Base-by-base conservation (phyloP, 2,329 filamentous ascomycete species). In the Didymella segeticola region DNA sequence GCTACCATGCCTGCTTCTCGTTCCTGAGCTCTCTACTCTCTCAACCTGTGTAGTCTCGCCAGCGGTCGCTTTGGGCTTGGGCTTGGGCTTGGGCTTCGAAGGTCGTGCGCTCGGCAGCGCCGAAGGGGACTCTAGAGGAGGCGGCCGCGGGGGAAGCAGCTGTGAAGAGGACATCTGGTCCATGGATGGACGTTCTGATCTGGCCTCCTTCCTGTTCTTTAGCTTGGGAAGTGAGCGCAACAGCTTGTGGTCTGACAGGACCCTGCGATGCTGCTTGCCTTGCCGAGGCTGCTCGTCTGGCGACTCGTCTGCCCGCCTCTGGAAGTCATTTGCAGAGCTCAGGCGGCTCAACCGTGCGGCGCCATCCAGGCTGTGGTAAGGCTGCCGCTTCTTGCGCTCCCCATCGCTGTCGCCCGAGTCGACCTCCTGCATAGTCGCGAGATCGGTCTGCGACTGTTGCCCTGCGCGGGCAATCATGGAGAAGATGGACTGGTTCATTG, bases 401-500 rank as follows among this genome's bases (percentile, higher is more conserved):
- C 76, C 82, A 41, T 90, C 89, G 60, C 92, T 92, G 64, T 93
- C 91, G 64, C 90, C 95, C 33, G 89, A 74, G 50, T 78, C 92
- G 14, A 70, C 67, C 61, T 89, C 89, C 68, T 92, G 89, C 73
- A 95, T 93, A 54, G 89, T 84, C 73, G 90, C 88, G 69, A 96
- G 92, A 75, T 96, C 89, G 45, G 89, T 87, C 54, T 86, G 86
- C 25, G 91, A 93, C 55, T 86, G 86, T 30, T 91, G 92, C 6
- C 92, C 91, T 30, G 91, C 91, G 14, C 91, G 91, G 6, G 93
- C 90, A 62, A 98, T 93, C 77, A 98, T 85, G 47, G 91, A 92
- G 73, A 97, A 96, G 49, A 98, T 88, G 61, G 91, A 96, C 80
- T 96, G 93, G 75, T 96, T 95, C 87, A 96, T 91, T 68, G 92